Evolutionary conservation across 2,329 filamentous ascomycete genomes (phyloP).

Genomic region (Botrytis deweyae): DNA sequence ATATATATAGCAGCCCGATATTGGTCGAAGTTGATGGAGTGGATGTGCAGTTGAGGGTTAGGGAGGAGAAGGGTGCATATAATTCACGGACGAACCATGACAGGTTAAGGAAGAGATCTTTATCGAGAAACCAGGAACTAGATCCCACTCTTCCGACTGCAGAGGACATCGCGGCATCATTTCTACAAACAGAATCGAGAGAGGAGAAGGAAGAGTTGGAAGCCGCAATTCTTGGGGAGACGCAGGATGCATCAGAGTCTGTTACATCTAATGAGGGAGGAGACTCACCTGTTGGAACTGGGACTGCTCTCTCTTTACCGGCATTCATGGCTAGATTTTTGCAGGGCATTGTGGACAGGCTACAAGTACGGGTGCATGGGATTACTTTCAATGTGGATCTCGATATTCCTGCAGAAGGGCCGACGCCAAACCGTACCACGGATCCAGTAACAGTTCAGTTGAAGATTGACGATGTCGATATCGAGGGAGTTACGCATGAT

Average conservation of each 20-base stretch:
- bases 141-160: conserved; percentile 61
- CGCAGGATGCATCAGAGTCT: conserved; percentile 61
- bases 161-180: conserved; percentile 73
- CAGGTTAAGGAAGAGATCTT: conserved; percentile 37
- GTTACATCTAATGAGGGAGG: conserved; percentile 60
- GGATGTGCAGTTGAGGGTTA: conserved; percentile 64
- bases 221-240: conserved; percentile 63
- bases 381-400: conserved; percentile 67
- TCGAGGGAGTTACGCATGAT: conserved; percentile 61
- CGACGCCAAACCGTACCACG: conserved; percentile 42
- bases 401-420: conserved; percentile 51
- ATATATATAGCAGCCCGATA: conserved; percentile 84
- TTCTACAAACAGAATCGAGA: conserved; percentile 68
- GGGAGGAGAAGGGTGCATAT: conserved; percentile 34
- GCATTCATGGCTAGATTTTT: conserved; percentile 69
- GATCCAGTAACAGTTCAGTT: conserved; percentile 65
- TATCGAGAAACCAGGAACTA: conserved; percentile 22
- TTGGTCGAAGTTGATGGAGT: conserved; percentile 79
- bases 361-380: conserved; percentile 63
- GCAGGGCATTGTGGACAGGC: conserved; percentile 70
- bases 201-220: conserved; percentile 67
- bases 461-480: conserved; percentile 60
- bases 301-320: conserved; percentile 67
- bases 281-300: conserved; percentile 62
- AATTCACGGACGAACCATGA: conserved; percentile 37